A percentile compares a stretch with the other conserved stretches of the same genome.
Evolutionary conservation across 2,329 filamentous ascomycete species (phyloP).

Genomic region (Pezicula rhizophila): DNA sequence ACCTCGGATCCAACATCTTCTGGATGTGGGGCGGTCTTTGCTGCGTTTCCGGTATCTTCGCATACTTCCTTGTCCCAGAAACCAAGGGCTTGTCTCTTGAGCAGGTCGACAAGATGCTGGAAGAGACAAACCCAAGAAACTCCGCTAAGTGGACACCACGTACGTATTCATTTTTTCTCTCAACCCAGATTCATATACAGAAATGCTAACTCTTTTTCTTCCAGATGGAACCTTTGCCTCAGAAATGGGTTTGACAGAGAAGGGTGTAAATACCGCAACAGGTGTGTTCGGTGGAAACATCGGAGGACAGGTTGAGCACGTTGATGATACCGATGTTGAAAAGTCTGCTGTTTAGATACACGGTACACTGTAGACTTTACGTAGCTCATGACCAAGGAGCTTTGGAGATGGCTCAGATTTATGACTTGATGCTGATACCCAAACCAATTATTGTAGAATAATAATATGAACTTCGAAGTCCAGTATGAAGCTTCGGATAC

Average conservation of each 20-base stretch:
- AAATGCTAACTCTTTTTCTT: too few species aligned
- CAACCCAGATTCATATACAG: too few species aligned
- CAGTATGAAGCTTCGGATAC: too few species aligned
- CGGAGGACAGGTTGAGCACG: neutral
- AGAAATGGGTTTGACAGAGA: constrained; percentile 6
- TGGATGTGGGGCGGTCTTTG: constrained; percentile 57
- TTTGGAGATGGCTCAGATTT: neutral
- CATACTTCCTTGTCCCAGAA: constrained; percentile 57
- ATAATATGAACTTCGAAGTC: too few species aligned
- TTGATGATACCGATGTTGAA: neutral
- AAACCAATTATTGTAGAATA: too few species aligned
- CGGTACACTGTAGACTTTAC: neutral
- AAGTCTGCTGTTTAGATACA: neutral
- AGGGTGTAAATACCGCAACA: neutral
- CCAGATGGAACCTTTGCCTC: constrained; percentile 5
- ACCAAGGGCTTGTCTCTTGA: constrained; percentile 67
- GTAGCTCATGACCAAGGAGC: neutral
- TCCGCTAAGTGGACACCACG: constrained; percentile 4
- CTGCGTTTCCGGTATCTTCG: constrained; percentile 44
- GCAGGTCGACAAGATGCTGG: constrained; percentile 60
- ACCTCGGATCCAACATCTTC: constrained; percentile 7
- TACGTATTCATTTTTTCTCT: too few species aligned
- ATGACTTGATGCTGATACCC: neutral
- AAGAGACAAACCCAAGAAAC: constrained; percentile 33
- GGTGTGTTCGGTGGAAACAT: neutral